Conservation (phyloP, 352 stramenopile genomes). For the Phytophthora sansomeana region DNA sequence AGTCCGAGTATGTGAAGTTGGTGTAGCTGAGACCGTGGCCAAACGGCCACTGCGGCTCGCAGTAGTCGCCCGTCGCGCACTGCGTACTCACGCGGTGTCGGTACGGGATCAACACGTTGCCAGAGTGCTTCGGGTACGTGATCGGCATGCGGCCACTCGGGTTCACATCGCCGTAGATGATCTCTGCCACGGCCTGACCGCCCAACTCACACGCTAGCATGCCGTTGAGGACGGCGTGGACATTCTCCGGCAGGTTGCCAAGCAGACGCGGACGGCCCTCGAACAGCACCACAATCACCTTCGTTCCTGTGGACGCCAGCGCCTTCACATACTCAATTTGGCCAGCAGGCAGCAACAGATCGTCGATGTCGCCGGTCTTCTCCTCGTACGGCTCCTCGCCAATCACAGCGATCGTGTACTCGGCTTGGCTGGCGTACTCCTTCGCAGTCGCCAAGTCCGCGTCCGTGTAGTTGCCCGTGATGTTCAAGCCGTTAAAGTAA, state of each 20-base stretch:
- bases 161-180: constrained; percentile 16
- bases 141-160: constrained; percentile 17
- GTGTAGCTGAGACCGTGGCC: constrained; percentile 68
- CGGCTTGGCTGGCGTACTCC: constrained; percentile 35
- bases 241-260: constrained; percentile 46
- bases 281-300: constrained; percentile 78
- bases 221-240: constrained; percentile 73
- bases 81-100: constrained; percentile 18
- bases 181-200: constrained; percentile 11
- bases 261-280: constrained; percentile 79
- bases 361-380: constrained; percentile 81
- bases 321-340: constrained; percentile 65
- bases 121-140: constrained; percentile 14
- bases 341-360: constrained; percentile 59
- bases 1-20: constrained; percentile 49
- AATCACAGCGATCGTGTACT: constrained; percentile 47
- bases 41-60: constrained; percentile 59
- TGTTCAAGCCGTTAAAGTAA: constrained; percentile 18
- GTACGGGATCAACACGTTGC: constrained; percentile 19
- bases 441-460: constrained; percentile 57
- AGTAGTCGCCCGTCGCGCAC: constrained; percentile 18
- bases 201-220: constrained; percentile 57
- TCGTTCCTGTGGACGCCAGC: constrained; percentile 44
- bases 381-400: constrained; percentile 80
- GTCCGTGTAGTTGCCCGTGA: constrained; percentile 32